These are phyloP conservation scores for Heterococcus sp. DNA, from an alignment of 108 stramenopile species.

Conservation along the genomic window DNA sequence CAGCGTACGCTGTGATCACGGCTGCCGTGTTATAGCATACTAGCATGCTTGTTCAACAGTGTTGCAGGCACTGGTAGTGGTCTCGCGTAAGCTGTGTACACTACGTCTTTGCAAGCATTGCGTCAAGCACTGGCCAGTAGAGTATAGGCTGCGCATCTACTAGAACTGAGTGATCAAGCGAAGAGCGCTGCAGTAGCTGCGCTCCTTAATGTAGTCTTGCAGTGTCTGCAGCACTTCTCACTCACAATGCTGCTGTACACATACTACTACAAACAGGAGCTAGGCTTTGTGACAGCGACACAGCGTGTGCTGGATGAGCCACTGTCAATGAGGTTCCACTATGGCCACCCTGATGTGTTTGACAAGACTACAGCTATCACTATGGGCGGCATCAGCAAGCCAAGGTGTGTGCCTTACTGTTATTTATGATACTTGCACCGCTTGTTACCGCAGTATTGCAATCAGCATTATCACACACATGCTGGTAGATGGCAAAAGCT, in stretches of 20 bases:
- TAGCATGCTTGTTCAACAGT: not conserved
- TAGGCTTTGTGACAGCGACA: slow-evolving; percentile 89
- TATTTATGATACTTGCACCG: not conserved
- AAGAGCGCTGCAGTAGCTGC: not conserved
- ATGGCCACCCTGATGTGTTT: slow-evolving; percentile 45
- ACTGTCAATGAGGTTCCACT: slow-evolving; percentile 28
- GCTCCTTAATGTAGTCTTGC: not conserved
- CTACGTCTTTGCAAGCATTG: too few species aligned
- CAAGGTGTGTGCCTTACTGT: slow-evolving; percentile 16
- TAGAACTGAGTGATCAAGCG: too few species aligned
- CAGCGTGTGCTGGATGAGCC: slow-evolving; percentile 72
- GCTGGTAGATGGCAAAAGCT: too few species aligned
- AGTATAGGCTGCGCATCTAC: too few species aligned
- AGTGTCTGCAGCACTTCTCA: not conserved
- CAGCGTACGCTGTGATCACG: not conserved
- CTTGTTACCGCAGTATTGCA: not conserved
- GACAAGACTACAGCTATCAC: slow-evolving; percentile 73
- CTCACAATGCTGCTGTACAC: not conserved
- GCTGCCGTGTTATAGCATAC: not conserved
- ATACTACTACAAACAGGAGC: slow-evolving; percentile 61
- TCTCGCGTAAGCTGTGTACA: too few species aligned
- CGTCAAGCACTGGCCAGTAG: too few species aligned
- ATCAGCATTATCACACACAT: not conserved
- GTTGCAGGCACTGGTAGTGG: too few species aligned
- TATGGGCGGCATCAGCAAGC: slow-evolving; percentile 88